Evolutionary conservation across 371 early-diverging fungal species (phyloP).

Genomic region (Cokeromyces recurvatus): DNA sequence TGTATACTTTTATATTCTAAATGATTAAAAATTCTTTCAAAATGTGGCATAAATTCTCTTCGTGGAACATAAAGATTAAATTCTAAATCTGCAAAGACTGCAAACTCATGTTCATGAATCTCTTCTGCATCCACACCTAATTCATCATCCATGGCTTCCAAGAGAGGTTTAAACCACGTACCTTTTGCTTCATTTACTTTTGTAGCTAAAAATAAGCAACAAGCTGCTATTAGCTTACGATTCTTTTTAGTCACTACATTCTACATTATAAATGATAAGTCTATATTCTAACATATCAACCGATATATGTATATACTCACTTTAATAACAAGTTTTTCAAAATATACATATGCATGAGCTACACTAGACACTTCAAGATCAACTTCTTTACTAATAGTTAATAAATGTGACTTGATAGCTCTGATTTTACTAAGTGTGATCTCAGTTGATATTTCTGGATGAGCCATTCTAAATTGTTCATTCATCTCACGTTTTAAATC

Average conservation of each 20-base stretch:
- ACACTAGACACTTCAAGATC: constrained; percentile 90
- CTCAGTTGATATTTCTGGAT: constrained; percentile 68
- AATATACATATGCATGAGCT: constrained; percentile 85
- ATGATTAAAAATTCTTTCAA: constrained; percentile 64
- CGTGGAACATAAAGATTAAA: constrained; percentile 79
- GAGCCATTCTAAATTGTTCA: constrained; percentile 68
- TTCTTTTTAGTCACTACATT: constrained; percentile 72
- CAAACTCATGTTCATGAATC: constrained; percentile 79
- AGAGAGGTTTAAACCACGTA: constrained; percentile 29
- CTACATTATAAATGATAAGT: constrained; percentile 28
- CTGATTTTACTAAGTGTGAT: constrained; percentile 81
- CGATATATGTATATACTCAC: no score
- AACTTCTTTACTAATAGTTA: constrained; percentile 38
- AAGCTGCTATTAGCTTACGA: constrained; percentile 77
- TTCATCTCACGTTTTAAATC: constrained; percentile 66
- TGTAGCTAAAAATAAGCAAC: constrained; percentile 73
- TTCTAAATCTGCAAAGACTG: constrained; percentile 79
- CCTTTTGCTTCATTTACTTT: constrained; percentile 88
- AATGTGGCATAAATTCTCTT: constrained; percentile 83
- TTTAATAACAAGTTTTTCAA: constrained; percentile 87
- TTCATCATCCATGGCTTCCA: constrained; percentile 42
- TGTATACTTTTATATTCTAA: constrained; percentile 46
- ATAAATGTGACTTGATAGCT: constrained; percentile 61
- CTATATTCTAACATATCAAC: no score
- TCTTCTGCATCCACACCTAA: constrained; percentile 76